Evolutionary conservation across 768 basidiomycete species (phyloP).

Genomic region (Rhizopogon vulgaris): DNA sequence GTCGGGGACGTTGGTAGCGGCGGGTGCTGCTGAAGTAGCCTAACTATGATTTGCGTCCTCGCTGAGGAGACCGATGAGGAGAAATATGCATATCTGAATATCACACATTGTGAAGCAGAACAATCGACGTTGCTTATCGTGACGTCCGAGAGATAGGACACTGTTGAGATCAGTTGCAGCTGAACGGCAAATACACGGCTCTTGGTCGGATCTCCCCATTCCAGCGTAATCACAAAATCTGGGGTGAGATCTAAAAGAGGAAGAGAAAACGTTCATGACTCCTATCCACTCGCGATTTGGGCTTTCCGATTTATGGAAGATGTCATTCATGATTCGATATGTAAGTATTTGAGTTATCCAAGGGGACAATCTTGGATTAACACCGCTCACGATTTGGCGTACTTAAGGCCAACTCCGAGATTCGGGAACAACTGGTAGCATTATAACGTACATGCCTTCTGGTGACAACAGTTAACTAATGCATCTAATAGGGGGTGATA

Average conservation of each 20-base stretch:
- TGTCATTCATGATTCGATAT: not conserved
- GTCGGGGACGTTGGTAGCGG: no score
- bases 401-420: not conserved
- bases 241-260: not conserved
- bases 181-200: not conserved
- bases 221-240: not conserved
- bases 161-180: not conserved
- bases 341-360: not conserved
- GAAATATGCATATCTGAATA: not conserved
- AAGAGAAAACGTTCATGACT: not conserved
- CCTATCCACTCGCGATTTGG: not conserved
- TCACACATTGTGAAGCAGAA: not conserved
- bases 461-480: not conserved
- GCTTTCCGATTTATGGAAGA: not conserved
- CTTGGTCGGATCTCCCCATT: not conserved
- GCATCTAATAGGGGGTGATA: not conserved
- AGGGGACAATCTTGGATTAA: not conserved
- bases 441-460: not conserved
- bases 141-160: not conserved
- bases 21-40: not conserved
- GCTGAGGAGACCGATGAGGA: not conserved
- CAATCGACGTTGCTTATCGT: not conserved
- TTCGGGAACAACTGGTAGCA: not conserved
- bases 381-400: not conserved
- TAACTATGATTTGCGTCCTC: not conserved